phyloP scores from a whole-genome alignment of 2,329 filamentous ascomycete genomes.

The Colletotrichum chrysophilum region DNA sequence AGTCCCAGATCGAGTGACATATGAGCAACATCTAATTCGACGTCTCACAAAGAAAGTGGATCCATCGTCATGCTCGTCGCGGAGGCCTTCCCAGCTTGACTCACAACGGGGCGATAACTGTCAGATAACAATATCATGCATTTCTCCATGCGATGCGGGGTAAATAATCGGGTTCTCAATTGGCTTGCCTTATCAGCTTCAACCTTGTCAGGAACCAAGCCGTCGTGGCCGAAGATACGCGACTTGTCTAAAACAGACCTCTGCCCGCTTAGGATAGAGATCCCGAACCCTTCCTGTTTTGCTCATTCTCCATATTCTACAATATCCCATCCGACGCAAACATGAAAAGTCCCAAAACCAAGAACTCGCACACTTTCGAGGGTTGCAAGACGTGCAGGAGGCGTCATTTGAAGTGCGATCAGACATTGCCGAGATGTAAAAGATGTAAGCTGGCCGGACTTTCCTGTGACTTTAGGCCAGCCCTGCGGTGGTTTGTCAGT shows the following conservation, averaged over 20 bases:
- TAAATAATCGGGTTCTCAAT: not conserved
- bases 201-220: not conserved
- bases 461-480: not conserved
- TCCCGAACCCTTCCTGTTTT: not conserved
- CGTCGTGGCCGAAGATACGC: not conserved
- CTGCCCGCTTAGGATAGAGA: not conserved
- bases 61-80: not conserved
- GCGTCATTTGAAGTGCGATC: not conserved
- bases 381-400: not conserved
- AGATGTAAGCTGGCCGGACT: not conserved
- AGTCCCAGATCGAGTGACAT: not conserved
- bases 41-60: not conserved
- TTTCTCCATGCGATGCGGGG: not conserved
- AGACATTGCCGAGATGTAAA: not conserved
- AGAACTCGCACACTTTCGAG: not conserved
- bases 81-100: not conserved
- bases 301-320: not conserved
- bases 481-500: not conserved
- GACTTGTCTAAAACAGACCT: not conserved
- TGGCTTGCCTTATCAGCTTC: not conserved
- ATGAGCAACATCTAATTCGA: not conserved
- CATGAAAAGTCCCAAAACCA: not conserved
- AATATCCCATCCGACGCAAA: not conserved
- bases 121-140: not conserved
- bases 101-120: not conserved